phyloP scores from a whole-genome alignment of 805 yeast species.

The Priceomyces castillae region DNA sequence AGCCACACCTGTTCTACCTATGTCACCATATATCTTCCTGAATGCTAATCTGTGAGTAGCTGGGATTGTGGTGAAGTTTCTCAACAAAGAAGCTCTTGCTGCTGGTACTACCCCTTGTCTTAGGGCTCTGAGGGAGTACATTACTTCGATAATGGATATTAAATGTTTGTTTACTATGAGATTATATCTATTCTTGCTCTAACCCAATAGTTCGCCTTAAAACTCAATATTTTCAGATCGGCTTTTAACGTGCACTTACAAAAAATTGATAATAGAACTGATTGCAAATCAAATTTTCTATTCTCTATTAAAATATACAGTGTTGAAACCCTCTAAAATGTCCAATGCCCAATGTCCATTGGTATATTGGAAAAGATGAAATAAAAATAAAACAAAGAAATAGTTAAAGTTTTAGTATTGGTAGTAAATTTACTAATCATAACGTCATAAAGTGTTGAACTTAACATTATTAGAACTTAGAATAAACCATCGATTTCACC shows the following conservation, averaged over 20 bases:
- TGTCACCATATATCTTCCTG: not conserved
- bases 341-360: conserved; percentile 1
- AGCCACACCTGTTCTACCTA: not conserved
- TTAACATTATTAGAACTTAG: conserved; percentile 21
- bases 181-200: not conserved
- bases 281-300: not conserved
- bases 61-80: conserved; percentile 4
- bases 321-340: conserved; percentile 10
- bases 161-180: not conserved
- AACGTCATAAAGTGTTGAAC: conserved; percentile 23
- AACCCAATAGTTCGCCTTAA: not conserved
- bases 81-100: conserved; percentile 3
- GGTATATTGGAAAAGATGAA: not conserved
- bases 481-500: conserved; percentile 84
- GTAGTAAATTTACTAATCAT: conserved; percentile 5
- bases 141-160: not conserved
- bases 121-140: conserved; percentile 9
- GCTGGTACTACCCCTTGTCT: conserved; percentile 8
- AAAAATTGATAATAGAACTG: not conserved
- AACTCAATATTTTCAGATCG: conserved; percentile 2
- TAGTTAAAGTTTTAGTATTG: not conserved
- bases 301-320: conserved; percentile 3
- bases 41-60: not conserved
- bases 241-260: conserved; percentile 4
- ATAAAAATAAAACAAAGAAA: conserved; percentile 1